phyloP scores from a whole-genome alignment of 2,329 filamentous ascomycete species.

The Colletotrichum abscissum region DNA sequence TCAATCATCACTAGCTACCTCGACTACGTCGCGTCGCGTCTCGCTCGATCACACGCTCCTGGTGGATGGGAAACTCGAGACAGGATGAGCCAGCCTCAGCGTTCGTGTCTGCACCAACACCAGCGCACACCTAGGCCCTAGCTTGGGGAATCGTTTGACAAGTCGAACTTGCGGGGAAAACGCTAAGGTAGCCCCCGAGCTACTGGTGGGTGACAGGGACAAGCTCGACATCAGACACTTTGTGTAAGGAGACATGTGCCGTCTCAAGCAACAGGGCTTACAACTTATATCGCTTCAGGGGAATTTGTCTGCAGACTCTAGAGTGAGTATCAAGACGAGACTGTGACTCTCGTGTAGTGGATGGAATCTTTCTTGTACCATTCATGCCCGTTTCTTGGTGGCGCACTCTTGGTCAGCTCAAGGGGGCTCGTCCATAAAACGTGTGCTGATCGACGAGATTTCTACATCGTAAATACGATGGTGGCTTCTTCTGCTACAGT shows the following conservation, averaged over 20 bases:
- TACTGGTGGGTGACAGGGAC: slow-evolving; percentile 28
- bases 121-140: slow-evolving; percentile 7
- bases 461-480: not conserved
- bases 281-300: slow-evolving; percentile 5
- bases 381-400: not conserved
- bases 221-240: slow-evolving; percentile 32
- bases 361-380: not conserved
- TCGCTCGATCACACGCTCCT: slow-evolving; percentile 2
- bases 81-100: not conserved
- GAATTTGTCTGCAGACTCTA: not conserved
- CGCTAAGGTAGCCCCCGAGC: slow-evolving; percentile 28
- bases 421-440: not conserved
- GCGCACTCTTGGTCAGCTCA: not conserved
- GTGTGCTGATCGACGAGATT: not conserved
- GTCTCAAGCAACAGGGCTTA: not conserved
- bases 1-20: not conserved
- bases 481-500: not conserved
- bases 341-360: not conserved
- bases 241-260: slow-evolving; percentile 26
- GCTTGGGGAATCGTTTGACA: slow-evolving; percentile 30
- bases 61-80: slow-evolving; percentile 15
- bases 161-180: slow-evolving; percentile 35
- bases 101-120: slow-evolving; percentile 9
- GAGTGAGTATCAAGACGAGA: not conserved
- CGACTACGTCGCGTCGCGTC: not conserved